Conservation (phyloP, 495 filamentous ascomycete species). For the Hypoxylon cercidicola region DNA sequence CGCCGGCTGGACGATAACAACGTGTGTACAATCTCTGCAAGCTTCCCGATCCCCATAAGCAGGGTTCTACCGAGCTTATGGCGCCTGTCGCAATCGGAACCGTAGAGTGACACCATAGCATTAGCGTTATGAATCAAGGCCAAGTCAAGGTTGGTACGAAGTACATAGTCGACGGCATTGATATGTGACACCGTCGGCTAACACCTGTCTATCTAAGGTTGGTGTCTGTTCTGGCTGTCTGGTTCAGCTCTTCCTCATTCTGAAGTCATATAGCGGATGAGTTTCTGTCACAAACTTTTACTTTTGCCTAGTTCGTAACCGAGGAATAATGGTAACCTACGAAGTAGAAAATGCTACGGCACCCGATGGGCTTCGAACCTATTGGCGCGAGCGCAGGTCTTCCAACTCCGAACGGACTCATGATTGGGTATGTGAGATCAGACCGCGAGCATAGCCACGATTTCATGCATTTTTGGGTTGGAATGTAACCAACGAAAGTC, state of each 20-base stretch:
- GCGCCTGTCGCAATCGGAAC: conserved; percentile 18
- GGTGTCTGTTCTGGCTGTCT: conserved; percentile 7
- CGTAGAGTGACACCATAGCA: conserved; percentile 25
- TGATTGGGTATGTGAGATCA: conserved; percentile 41
- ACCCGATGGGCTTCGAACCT: conserved; percentile 22
- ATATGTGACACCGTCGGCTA: conserved; percentile 6
- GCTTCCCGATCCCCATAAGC: conserved; percentile 21
- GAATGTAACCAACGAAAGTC: conserved; percentile 27
- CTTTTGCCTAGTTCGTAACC: conserved; percentile 29
- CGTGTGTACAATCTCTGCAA: conserved; percentile 53
- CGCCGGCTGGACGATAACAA: no score
- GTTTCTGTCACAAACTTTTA: conserved; percentile 17
- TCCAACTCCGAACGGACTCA: conserved; percentile 7
- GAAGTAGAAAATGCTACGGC: conserved; percentile 4
- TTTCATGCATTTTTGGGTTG: conserved; percentile 37
- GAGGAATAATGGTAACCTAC: conserved; percentile 14
- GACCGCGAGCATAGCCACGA: conserved; percentile 44
- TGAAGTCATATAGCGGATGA: background rate
- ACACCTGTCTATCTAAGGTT: conserved; percentile 3
- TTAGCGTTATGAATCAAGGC: conserved; percentile 13
- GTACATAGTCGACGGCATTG: background rate
- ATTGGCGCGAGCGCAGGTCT: conserved; percentile 24
- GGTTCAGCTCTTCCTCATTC: background rate
- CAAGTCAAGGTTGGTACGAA: conserved; percentile 2
- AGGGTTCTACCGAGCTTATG: conserved; percentile 19